Evolutionary conservation across 1,284 basidiomycete species (phyloP).

Genomic region (Psilocybe mexicana): DNA sequence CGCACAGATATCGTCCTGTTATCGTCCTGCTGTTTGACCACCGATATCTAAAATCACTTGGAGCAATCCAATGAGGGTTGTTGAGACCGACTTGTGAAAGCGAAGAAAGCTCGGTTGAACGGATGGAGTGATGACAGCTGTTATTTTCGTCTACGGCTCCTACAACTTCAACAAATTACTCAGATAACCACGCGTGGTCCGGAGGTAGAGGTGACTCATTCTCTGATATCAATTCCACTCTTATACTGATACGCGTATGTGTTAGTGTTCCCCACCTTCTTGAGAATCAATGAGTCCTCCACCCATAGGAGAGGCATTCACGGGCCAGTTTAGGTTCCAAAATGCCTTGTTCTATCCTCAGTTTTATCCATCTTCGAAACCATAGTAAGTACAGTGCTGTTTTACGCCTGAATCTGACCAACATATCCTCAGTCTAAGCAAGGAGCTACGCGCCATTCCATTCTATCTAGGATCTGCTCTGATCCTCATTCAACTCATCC

Average conservation of each 20-base stretch:
- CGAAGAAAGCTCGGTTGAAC: too few species aligned
- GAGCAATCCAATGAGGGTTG: too few species aligned
- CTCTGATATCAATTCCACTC: not conserved
- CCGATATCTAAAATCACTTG: too few species aligned
- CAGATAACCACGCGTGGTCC: not conserved
- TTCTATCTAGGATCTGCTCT: conserved; percentile 3
- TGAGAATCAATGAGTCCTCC: not conserved
- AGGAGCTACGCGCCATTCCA: conserved; percentile 3
- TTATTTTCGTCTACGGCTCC: not conserved
- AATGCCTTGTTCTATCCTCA: conserved; percentile 1
- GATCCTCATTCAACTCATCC: not conserved
- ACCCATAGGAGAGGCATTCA: not conserved
- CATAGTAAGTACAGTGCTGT: not conserved
- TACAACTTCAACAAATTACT: not conserved
- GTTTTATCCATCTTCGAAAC: not conserved
- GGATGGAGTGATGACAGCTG: not conserved
- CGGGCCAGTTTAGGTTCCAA: not conserved
- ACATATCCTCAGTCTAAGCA: not conserved
- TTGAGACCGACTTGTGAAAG: too few species aligned
- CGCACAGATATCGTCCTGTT: too few species aligned
- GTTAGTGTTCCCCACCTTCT: too few species aligned
- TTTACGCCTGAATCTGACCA: not conserved
- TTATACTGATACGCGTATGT: not conserved
- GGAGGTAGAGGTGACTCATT: conserved; percentile 7
- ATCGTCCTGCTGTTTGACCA: too few species aligned